Evolutionary conservation across 805 yeast species (phyloP).

Genomic region (Saccharomycopsis fermentans): DNA sequence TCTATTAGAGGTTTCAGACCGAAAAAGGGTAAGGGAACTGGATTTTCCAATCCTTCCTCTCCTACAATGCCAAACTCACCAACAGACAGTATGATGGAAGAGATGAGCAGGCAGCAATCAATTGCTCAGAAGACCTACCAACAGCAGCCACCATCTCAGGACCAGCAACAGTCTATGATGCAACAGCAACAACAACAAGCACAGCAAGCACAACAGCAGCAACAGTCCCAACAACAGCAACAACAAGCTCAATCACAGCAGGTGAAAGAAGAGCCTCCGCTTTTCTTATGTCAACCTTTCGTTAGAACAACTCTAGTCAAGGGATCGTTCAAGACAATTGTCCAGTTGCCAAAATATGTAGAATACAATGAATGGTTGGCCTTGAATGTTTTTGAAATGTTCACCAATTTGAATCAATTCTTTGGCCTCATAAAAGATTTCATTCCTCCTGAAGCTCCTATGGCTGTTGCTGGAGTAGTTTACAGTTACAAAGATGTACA

Average conservation of each 20-base stretch:
- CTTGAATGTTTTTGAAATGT: constrained; percentile 80
- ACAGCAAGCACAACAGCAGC: constrained; percentile 9
- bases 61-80: constrained; percentile 21
- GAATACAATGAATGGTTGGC: constrained; percentile 96
- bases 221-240: constrained; percentile 14
- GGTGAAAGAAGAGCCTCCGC: constrained; percentile 21
- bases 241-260: constrained; percentile 23
- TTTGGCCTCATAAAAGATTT: constrained; percentile 87
- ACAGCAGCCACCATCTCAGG: constrained; percentile 7
- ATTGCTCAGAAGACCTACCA: background rate
- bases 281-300: constrained; percentile 86
- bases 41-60: constrained; percentile 17
- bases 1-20: constrained; percentile 38
- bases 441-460: constrained; percentile 80
- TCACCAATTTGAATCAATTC: constrained; percentile 75
- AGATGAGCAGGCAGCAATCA: constrained; percentile 32
- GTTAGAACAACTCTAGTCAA: constrained; percentile 90
- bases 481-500: constrained; percentile 82
- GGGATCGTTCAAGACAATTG: constrained; percentile 93
- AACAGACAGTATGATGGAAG: constrained; percentile 11
- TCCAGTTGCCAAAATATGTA: constrained; percentile 88
- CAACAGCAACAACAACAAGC: constrained; percentile 20
- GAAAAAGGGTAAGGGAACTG: constrained; percentile 27
- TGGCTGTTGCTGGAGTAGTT: constrained; percentile 87
- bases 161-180: constrained; percentile 11